These are phyloP conservation scores for Monosporascus sp. DNA, from an alignment of 2,329 filamentous ascomycete species.

Conservation along the genomic window DNA sequence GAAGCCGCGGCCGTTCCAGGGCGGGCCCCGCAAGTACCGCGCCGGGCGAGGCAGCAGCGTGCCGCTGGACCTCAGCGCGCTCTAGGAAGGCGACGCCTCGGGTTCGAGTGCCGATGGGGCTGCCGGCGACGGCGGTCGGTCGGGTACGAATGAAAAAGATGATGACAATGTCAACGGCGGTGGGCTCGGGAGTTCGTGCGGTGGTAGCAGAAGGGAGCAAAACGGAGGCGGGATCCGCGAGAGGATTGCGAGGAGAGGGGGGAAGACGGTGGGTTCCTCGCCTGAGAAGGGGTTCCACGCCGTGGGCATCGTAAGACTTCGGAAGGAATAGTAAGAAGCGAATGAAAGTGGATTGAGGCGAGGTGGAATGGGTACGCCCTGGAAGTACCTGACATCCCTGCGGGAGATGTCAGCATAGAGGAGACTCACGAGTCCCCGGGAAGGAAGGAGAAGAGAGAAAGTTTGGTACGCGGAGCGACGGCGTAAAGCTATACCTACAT, in stretches of 20 bases:
- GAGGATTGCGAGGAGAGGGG: neutral
- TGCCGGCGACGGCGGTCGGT: neutral
- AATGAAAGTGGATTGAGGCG: no score
- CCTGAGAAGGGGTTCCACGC: no score
- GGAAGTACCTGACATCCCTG: no score
- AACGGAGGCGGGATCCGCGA: neutral
- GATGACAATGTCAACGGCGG: neutral
- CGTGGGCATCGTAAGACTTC: no score
- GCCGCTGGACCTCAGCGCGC: conserved; percentile 71
- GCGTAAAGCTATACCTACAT: no score
- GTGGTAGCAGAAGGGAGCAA: neutral
- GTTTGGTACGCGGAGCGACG: no score
- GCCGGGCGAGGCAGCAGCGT: conserved; percentile 93
- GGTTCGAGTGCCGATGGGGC: neutral
- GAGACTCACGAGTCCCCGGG: no score
- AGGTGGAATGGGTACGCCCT: no score
- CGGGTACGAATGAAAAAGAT: neutral
- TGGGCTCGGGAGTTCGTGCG: neutral
- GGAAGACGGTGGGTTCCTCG: neutral
- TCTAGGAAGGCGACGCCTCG: conserved; percentile 28
- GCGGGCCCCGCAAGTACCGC: conserved; percentile 73
- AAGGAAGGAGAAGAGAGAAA: no score
- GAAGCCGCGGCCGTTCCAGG: conserved; percentile 75
- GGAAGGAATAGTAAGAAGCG: no score
- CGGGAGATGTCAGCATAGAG: no score